Base-by-base conservation (phyloP, 805 yeast species). In the Zygotorulaspora florentina region DNA sequence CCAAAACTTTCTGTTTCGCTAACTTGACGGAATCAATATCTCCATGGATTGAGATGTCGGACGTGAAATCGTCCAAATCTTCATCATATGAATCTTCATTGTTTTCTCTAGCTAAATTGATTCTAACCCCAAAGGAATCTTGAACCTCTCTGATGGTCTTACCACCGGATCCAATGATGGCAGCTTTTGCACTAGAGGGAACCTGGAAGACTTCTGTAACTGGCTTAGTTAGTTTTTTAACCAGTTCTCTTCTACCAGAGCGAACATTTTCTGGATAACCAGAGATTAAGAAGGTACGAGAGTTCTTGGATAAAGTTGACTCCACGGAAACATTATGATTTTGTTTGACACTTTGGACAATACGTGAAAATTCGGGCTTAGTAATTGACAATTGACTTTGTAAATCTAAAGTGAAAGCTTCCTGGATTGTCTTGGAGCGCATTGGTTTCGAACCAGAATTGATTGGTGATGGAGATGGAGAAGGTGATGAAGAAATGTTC, bases 121-220 rank as follows among this genome's bases (percentile, higher is more conserved):
- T 81, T 57, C 86, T 86, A 54, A 90, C 79, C 54, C 75, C 85
- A 40, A 79, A 83, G 40, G 86, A 76, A 43, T 76, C 84, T 40
- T 85, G 74, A 53, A 90, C 86, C 47, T 93, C 90, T 64, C 81
- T 86, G 67, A 90, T 78, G 50, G 75, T 83, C 56, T 75, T 77
- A 63, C 98, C 98, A 63, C 83, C 86, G 36, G 90, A 76, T 48
- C 98, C 98, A 67, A 90, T 90, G 47, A 90, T 79, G 40, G 79
- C 76, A 7, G 95, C 76, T 66, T 93, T 79, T 47, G 87, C 75
- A 54, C 77, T 79, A 11, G 90, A 77, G 27, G 98, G 97, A 43
- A 90, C 78, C 26, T 74, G 63, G 61, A 90, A 77, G 26, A 72
- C 67, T 39, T 79, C 68, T 5, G 68, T 69, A 46, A 84, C 79